Percentiles rank a stretch among this genome's conserved stretches.
Conservation (phyloP, 495 filamentous ascomycete genomes). For the Darksidea phi region DNA sequence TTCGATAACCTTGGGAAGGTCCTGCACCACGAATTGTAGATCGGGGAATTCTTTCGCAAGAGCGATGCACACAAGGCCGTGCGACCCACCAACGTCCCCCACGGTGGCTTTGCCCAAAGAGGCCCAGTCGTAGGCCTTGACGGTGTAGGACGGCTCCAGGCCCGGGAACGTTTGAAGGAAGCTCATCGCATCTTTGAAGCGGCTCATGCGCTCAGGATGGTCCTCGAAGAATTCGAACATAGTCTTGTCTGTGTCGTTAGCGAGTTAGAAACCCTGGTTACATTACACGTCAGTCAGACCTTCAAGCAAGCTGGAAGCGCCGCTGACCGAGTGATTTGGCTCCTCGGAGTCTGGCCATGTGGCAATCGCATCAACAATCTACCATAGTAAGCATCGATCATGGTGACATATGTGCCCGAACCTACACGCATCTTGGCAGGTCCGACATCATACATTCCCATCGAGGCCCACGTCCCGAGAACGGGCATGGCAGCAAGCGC, state of each 20-base stretch:
- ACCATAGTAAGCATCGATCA: too few species aligned
- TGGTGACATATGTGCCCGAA: too few species aligned
- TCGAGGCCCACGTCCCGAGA: too few species aligned
- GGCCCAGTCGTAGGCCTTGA: background rate
- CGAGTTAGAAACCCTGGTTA: constrained; percentile 4
- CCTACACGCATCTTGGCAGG: too few species aligned
- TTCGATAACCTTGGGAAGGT: constrained; percentile 21
- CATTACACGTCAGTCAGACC: background rate
- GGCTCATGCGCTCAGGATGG: too few species aligned
- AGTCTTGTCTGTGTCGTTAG: too few species aligned
- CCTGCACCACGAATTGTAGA: constrained; percentile 15
- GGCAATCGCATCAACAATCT: constrained; percentile 8
- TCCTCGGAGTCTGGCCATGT: constrained; percentile 22
- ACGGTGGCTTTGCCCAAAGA: background rate
- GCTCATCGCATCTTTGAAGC: too few species aligned
- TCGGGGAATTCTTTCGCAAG: constrained; percentile 15
- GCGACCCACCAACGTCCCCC: constrained; percentile 17
- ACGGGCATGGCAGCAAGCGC: too few species aligned
- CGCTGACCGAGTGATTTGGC: constrained; percentile 4
- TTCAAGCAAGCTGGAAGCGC: background rate
- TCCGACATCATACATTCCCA: too few species aligned
- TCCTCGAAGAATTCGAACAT: too few species aligned
- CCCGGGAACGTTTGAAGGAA: background rate
- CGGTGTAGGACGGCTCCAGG: background rate
- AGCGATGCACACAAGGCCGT: constrained; percentile 7